phyloP scores from a whole-genome alignment of 257 asterid species.

The Henckelia pumila region DNA sequence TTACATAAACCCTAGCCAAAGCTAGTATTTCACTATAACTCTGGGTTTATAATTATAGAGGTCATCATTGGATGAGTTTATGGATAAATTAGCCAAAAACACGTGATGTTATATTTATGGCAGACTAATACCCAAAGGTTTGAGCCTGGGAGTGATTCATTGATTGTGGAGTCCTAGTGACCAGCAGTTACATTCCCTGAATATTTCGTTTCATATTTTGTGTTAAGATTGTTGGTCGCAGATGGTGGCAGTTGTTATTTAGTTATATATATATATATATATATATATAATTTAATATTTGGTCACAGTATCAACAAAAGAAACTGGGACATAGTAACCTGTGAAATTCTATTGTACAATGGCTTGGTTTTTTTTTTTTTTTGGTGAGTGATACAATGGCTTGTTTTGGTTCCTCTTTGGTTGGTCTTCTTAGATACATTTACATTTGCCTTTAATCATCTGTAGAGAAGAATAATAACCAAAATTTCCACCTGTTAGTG shows the following conservation, averaged over 20 bases:
- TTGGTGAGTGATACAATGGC: too few relatives aligned
- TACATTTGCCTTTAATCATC: background rate
- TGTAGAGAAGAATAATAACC: background rate
- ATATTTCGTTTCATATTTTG: background rate
- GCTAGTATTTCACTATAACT: background rate
- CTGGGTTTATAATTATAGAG: background rate
- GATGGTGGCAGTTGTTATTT: background rate
- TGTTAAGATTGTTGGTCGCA: background rate
- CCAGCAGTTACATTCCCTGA: background rate
- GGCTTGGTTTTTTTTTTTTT: background rate
- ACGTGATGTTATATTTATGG: background rate
- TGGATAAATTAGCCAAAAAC: conserved; percentile 8
- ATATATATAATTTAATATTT: too few relatives aligned
- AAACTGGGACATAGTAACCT: background rate
- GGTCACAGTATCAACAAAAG: background rate
- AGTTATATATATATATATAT: too few relatives aligned
- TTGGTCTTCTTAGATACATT: conserved; percentile 1
- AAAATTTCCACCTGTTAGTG: background rate
- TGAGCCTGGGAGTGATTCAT: background rate
- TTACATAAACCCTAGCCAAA: too few relatives aligned
- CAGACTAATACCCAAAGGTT: background rate
- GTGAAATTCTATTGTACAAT: background rate
- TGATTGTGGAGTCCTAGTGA: background rate
- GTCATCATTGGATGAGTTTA: conserved; percentile 7
- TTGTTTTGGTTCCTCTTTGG: background rate